Base-by-base conservation (phyloP, 2,329 filamentous ascomycete species). In the Trichoderma sp. region DNA sequence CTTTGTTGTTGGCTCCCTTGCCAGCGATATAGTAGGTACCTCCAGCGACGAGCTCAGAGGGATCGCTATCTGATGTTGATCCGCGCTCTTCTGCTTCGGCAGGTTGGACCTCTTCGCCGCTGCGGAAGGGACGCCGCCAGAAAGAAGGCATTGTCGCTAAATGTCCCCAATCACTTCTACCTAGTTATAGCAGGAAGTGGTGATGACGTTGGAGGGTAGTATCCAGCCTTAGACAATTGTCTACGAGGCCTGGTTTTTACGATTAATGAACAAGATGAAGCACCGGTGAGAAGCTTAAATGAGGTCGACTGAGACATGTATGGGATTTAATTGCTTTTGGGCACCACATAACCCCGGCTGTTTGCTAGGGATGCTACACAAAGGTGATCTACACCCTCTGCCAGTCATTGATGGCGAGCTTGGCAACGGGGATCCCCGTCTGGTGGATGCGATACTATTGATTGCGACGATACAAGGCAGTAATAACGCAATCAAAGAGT, bases 1-100 rank as follows among this genome's bases (percentile, higher is more conserved):
- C 82, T 5, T 86, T 83, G 18, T 85, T 86, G 78, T 92, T 92
- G 4, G 85, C 87, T 16, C 41, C 64, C n/a, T 75, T 76, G 7
- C 68, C 71, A 6, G 66, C 75, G 18, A 76, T 50, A 41, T 76
- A 76, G 16, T 75, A 31, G 4, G 59, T 69, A 4, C 60, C 12
- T 16, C 75, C 75, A 12, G 33, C 71, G 33, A 71, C 41, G 7
- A 75, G 21, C 29, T 76, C 71, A n/a, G 75, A 75, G 1, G 71
- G 71, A 56, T 71, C 71, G 14, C 71, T 75, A 14, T 75, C 65
- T 12, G 74, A 38, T 14, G 41, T 45, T 45, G 75, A 69, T 27
- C 76, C 78, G 8, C 77, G 66, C 63, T 78, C 78, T 56, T 78
- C 77, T 6, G 60, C 74, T 33, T 78, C 66, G 18, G 71, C 64